A percentile compares a stretch with the other conserved stretches of the same genome.
Evolutionary conservation across 441 rosid genomes (phyloP).

Genomic region (Mallotus japonicus): DNA sequence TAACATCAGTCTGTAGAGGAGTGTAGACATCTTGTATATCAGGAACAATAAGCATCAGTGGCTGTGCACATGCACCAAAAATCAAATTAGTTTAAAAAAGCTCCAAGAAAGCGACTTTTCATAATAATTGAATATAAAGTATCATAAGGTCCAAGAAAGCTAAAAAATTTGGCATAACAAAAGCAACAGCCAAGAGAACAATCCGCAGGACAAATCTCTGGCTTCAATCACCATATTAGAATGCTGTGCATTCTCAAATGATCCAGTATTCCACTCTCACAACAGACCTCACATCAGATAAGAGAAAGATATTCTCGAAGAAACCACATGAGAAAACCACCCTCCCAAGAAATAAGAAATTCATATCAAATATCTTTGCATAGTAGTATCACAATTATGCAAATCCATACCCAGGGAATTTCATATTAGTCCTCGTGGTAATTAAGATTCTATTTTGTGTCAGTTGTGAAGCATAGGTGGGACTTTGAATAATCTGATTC

Average conservation of each 20-base stretch:
- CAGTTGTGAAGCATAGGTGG: too few species aligned
- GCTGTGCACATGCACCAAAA: conserved; percentile 47
- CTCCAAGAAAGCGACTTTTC: too few species aligned
- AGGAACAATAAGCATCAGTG: conserved; percentile 84
- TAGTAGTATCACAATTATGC: too few species aligned
- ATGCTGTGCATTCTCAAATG: neutral
- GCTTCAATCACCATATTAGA: too few species aligned
- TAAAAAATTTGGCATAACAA: neutral
- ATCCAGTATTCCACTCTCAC: neutral
- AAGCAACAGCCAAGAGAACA: neutral
- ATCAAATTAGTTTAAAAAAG: conserved; percentile 31
- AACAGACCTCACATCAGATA: neutral
- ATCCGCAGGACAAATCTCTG: too few species aligned
- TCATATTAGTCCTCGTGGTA: too few species aligned
- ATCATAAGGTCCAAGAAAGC: neutral
- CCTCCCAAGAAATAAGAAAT: too few species aligned
- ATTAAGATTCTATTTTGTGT: too few species aligned
- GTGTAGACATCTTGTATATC: conserved; percentile 85
- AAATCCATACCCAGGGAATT: too few species aligned
- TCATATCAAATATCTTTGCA: too few species aligned
- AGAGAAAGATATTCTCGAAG: neutral
- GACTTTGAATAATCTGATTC: too few species aligned
- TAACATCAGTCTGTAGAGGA: conserved; percentile 76
- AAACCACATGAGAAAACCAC: too few species aligned
- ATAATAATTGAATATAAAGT: neutral